Evolutionary conservation across 176 grass and related monocot genomes (phyloP).

Genomic region (Dendrocalamus sinicus): DNA sequence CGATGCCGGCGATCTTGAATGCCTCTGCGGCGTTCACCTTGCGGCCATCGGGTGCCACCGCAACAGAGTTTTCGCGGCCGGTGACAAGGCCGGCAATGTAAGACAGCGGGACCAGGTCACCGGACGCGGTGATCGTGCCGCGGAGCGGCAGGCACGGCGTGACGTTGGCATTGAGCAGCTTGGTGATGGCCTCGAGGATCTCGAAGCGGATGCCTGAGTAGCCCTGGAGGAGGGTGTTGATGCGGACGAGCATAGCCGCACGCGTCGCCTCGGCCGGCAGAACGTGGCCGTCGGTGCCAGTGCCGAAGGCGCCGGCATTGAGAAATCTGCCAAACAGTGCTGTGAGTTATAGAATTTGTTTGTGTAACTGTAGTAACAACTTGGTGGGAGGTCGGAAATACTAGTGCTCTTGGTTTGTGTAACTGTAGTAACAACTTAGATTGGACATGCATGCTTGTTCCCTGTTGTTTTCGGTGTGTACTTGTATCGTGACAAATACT

Average conservation of each 20-base stretch:
- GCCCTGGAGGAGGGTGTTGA: slow-evolving; percentile 86
- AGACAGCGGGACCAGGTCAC: slow-evolving; percentile 78
- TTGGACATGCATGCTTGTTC: not conserved
- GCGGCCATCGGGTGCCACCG: slow-evolving; percentile 62
- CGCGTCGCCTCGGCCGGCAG: slow-evolving; percentile 67
- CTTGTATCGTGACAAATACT: not conserved
- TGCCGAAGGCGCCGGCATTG: slow-evolving; percentile 78
- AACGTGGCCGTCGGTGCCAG: slow-evolving; percentile 56
- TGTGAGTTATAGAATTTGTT: no score
- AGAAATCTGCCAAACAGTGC: slow-evolving; percentile 53
- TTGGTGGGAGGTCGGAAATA: not conserved
- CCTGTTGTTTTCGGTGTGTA: not conserved
- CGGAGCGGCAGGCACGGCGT: slow-evolving; percentile 79
- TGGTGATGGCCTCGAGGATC: slow-evolving; percentile 82
- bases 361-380: not conserved
- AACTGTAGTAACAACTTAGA: not conserved
- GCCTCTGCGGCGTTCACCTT: slow-evolving; percentile 69
- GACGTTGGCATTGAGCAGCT: slow-evolving; percentile 79
- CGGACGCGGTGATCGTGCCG: slow-evolving; percentile 81
- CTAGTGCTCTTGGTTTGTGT: not conserved
- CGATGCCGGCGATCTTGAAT: slow-evolving; percentile 75
- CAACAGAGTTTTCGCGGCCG: slow-evolving; percentile 64
- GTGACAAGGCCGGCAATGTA: slow-evolving; percentile 88
- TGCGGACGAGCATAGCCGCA: slow-evolving; percentile 81
- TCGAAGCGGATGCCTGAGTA: slow-evolving; percentile 92